These are phyloP conservation scores for Candida labiduridarum DNA, from an alignment of 1,139 yeast genomes.

Conservation along the genomic window DNA sequence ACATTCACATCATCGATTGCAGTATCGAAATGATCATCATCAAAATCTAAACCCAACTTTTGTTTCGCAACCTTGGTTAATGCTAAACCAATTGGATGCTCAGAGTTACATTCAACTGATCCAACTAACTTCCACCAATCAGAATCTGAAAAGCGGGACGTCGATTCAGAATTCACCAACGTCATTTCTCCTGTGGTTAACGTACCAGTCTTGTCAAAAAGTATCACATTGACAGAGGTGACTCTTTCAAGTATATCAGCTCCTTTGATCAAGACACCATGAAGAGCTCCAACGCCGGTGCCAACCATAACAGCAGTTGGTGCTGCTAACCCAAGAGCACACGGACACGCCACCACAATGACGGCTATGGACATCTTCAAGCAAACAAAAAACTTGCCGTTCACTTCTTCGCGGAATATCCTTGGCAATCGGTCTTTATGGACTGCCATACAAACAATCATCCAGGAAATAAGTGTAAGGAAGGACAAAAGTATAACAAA, in stretches of 20 bases:
- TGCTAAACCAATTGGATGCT: conserved; percentile 88
- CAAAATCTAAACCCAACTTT: conserved; percentile 31
- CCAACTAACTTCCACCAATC: conserved; percentile 65
- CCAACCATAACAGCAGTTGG: conserved; percentile 99
- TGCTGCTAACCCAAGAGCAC: conserved; percentile 95
- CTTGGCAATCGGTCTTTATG: conserved; percentile 47
- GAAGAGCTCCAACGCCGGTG: conserved; percentile 89
- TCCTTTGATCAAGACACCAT: conserved; percentile 91
- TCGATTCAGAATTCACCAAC: conserved; percentile 32
- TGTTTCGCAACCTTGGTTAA: conserved; percentile 41
- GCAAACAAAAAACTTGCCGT: conserved; percentile 69
- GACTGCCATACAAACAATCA: conserved; percentile 34
- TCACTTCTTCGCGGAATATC: conserved; percentile 52
- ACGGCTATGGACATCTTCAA: conserved; percentile 88
- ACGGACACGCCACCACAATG: conserved; percentile 96
- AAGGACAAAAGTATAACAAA: conserved; percentile 62
- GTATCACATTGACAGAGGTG: conserved; percentile 60
- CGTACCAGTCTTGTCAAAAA: conserved; percentile 97
- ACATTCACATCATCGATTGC: conserved; percentile 47
- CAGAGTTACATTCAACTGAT: conserved; percentile 68
- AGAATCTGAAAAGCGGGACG: conserved; percentile 15
- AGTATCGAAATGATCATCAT: conserved; percentile 35
- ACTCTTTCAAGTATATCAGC: conserved; percentile 87
- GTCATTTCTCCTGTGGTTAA: conserved; percentile 84
- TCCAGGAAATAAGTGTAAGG: conserved; percentile 74